Base-by-base conservation (phyloP, 495 filamentous ascomycete species). In the Trichocladium antarcticum region DNA sequence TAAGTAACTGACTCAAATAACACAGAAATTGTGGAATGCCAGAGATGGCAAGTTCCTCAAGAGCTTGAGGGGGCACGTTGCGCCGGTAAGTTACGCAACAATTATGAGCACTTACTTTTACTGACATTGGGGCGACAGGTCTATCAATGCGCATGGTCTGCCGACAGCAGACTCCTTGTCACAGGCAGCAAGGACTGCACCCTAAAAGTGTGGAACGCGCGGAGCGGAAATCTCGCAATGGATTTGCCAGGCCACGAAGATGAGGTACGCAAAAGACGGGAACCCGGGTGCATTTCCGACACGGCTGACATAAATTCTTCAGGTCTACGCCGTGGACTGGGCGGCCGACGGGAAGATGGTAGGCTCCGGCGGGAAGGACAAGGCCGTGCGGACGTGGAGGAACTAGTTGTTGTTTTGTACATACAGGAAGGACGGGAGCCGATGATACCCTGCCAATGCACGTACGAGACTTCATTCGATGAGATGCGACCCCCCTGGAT, bases 241-340 rank as follows among this genome's bases (percentile, higher is more conserved):
- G 89, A 99, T 74, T 74, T 99, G 21, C 89, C 89, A 0, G 93
- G 92, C 5, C 93, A 99, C 66, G 76, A 87, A 60, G 93, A 95
- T 56, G 89, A 97, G 68, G 92, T 97, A 9, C 31, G 12, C 12
- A 14, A 32, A 32, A 32, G 4, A 32, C 3, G 31, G 31, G 11
- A 14, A 6, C 31, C 11, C 31, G 5, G 24, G 24, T n/a, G n/a
- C n/a, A n/a, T n/a, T n/a, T n/a, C n/a, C n/a, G n/a, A n/a, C n/a
- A n/a, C n/a, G n/a, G n/a, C n/a, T n/a, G n/a, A n/a, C n/a, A n/a
- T n/a, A n/a, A n/a, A n/a, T n/a, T 48, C 36, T 1, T 15, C 34
- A 62, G 54, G 68, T 80, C 29, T 82, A 81, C 47, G 68, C 82
- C 0, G 79, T 83, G 3, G 71, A 72, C 15, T 83, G 73, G 64